Percentiles rank a stretch among this genome's conserved stretches.
Evolutionary conservation across 2,329 filamentous ascomycete species (phyloP).

Genomic region (Colletotrichum sidae): DNA sequence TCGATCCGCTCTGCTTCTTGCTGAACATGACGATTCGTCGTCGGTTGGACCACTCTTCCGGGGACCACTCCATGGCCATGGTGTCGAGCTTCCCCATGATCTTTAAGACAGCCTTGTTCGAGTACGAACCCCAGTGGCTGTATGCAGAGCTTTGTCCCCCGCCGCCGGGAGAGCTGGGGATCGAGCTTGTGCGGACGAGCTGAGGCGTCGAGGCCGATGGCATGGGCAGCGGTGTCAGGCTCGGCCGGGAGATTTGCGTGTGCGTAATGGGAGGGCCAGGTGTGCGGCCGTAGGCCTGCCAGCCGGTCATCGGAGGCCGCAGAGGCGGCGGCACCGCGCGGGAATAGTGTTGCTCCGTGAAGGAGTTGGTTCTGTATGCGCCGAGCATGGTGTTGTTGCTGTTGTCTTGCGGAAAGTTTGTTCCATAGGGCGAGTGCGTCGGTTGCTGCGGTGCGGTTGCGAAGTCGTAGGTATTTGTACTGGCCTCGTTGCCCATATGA

Average conservation of each 20-base stretch:
- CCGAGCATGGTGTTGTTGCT: conserved; percentile 65
- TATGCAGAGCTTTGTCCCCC: conserved; percentile 62
- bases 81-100: conserved; percentile 85
- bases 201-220: conserved; percentile 59
- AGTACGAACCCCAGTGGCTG: conserved; percentile 84
- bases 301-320: conserved; percentile 53
- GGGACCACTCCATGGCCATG: conserved; percentile 87
- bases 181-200: conserved; percentile 68
- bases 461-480: conserved; percentile 68
- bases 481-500: conserved; percentile 49
- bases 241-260: conserved; percentile 57
- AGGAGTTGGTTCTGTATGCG: conserved; percentile 65
- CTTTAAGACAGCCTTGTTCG: conserved; percentile 85
- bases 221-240: conserved; percentile 61
- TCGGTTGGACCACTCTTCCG: conserved; percentile 82
- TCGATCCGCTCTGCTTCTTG: conserved; percentile 83
- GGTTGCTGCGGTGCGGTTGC: conserved; percentile 59
- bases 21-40: conserved; percentile 90
- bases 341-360: conserved; percentile 59
- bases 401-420: conserved; percentile 53
- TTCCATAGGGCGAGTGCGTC: conserved; percentile 47
- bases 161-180: conserved; percentile 53
- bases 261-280: conserved; percentile 53
- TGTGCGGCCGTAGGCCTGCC: conserved; percentile 54
- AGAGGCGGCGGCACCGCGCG: conserved; percentile 49